phyloP scores from a whole-genome alignment of 2,329 filamentous ascomycete species.

The Xylariaceae sp. region DNA sequence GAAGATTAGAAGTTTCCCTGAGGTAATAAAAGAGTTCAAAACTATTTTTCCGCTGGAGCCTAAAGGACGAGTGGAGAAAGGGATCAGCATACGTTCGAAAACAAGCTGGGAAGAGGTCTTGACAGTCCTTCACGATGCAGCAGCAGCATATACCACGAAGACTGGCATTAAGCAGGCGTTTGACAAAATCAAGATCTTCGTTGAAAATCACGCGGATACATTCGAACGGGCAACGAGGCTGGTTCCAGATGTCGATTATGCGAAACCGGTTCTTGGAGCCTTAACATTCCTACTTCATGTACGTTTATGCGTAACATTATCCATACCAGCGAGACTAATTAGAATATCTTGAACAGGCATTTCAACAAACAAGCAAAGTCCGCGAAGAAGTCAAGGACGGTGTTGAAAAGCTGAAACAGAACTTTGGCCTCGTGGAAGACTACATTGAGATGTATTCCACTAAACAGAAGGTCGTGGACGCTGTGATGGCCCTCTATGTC shows the following conservation, averaged over 20 bases:
- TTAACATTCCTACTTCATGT: constrained; percentile 11
- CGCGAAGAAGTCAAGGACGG: constrained; percentile 12
- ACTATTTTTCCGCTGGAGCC: constrained; percentile 6
- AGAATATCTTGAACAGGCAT: background rate
- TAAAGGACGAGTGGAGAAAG: background rate
- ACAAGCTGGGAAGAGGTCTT: constrained; percentile 11
- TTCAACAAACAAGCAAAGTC: constrained; percentile 17
- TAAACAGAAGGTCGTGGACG: constrained; percentile 5
- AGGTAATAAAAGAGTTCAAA: constrained; percentile 9
- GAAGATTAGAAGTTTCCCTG: background rate
- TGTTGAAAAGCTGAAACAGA: constrained; percentile 8
- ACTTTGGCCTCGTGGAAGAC: constrained; percentile 10
- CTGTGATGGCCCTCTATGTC: constrained; percentile 6
- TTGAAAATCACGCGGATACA: constrained; percentile 1
- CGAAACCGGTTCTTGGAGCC: constrained; percentile 10
- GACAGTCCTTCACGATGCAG: background rate
- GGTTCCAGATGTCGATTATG: constrained; percentile 13
- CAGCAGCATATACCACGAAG: constrained; percentile 2
- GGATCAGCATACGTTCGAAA: constrained; percentile 11
- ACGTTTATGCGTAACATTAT: background rate
- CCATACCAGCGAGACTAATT: background rate
- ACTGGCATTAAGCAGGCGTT: background rate
- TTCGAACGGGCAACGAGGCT: background rate
- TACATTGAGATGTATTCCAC: constrained; percentile 14
- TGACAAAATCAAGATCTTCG: constrained; percentile 4